phyloP scores from a whole-genome alignment of 2,329 filamentous ascomycete species.

The Trichoderma brevicompactum region DNA sequence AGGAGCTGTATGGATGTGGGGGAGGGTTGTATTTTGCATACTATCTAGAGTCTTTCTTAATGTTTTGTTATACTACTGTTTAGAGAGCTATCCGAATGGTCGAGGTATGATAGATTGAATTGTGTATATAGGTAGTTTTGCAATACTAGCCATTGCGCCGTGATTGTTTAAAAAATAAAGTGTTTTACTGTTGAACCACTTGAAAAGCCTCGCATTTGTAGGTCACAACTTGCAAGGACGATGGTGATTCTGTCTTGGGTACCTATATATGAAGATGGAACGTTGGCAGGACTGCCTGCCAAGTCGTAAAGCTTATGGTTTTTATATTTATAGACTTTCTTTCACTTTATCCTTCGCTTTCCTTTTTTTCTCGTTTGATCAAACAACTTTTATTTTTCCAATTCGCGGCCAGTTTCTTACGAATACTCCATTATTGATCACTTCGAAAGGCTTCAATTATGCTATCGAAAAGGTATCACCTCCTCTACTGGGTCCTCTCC shows the following conservation, averaged over 20 bases:
- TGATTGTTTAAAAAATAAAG: not conserved
- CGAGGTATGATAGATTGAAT: slow-evolving; percentile 25
- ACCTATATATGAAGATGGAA: too few species aligned
- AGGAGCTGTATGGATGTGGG: not conserved
- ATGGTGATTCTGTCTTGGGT: too few species aligned
- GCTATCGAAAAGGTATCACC: not conserved
- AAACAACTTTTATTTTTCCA: too few species aligned
- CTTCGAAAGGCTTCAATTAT: not conserved
- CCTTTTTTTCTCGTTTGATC: too few species aligned
- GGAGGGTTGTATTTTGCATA: slow-evolving; percentile 8
- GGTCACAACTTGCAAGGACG: too few species aligned
- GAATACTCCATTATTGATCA: too few species aligned
- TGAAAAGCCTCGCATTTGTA: not conserved
- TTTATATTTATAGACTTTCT: not conserved
- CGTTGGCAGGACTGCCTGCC: not conserved
- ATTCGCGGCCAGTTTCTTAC: too few species aligned
- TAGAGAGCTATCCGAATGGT: not conserved
- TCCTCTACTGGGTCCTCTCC: not conserved
- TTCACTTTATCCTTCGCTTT: not conserved
- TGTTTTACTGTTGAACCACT: too few species aligned
- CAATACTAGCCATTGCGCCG: slow-evolving; percentile 14
- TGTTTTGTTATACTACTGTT: slow-evolving; percentile 36
- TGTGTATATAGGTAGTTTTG: slow-evolving; percentile 26
- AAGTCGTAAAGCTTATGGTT: not conserved
- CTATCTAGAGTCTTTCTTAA: slow-evolving; percentile 33